Percentiles rank a stretch among this genome's conserved stretches.
phyloP scores from a whole-genome alignment of 2,329 filamentous ascomycete genomes.

The Colletotrichum simmondsii region DNA sequence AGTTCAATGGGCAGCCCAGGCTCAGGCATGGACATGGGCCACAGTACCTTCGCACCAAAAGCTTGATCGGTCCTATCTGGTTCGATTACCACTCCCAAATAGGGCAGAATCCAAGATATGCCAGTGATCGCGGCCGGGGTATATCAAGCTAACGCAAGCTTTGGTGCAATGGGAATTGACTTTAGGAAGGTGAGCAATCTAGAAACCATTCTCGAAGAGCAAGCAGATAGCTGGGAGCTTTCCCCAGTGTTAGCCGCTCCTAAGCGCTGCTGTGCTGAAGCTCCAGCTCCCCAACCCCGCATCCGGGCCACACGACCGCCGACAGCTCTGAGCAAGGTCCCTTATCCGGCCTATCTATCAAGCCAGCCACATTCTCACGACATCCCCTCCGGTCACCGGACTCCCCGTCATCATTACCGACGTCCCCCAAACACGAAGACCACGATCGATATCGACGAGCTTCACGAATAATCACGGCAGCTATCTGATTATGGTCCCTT shows the following conservation, averaged over 20 bases:
- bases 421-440: neutral
- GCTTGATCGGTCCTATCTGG: neutral
- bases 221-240: neutral
- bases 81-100: neutral
- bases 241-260: slow-evolving; percentile 32
- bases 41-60: neutral
- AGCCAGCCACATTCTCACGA: slow-evolving; percentile 17
- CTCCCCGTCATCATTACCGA: neutral
- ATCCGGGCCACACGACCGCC: slow-evolving; percentile 13
- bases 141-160: neutral
- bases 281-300: slow-evolving; percentile 30
- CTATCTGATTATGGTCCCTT: slow-evolving; percentile 20
- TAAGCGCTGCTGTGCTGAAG: slow-evolving; percentile 29
- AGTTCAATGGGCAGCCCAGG: neutral
- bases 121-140: neutral
- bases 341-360: slow-evolving; percentile 22
- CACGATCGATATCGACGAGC: neutral
- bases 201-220: neutral
- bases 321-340: slow-evolving; percentile 15
- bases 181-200: neutral
- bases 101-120: neutral
- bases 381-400: slow-evolving; percentile 30
- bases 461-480: neutral
- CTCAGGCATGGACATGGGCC: neutral
- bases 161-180: slow-evolving; percentile 4